Evolutionary conservation across 2,329 filamentous ascomycete genomes (phyloP).

Genomic region (Fusarium liriodendri): DNA sequence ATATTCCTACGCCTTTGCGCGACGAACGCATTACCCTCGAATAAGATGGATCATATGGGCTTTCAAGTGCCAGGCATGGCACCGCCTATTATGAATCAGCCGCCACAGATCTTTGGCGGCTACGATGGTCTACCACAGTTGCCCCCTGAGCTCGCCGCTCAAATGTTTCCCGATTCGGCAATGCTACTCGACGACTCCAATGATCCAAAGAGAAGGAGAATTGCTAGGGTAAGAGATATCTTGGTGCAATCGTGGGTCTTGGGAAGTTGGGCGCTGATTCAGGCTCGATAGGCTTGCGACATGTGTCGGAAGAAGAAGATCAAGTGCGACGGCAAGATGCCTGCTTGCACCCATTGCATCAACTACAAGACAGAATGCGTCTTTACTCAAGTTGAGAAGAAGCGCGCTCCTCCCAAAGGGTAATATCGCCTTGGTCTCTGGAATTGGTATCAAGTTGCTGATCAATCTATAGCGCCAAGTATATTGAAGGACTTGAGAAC

Average conservation of each 20-base stretch:
- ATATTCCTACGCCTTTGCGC: neutral
- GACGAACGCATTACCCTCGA: neutral
- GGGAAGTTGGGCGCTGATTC: slow-evolving; percentile 26
- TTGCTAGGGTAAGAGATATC: slow-evolving; percentile 76
- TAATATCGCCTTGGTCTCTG: slow-evolving; percentile 55
- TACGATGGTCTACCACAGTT: slow-evolving; percentile 72
- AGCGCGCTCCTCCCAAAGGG: slow-evolving; percentile 97
- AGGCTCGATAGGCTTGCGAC: slow-evolving; percentile 78
- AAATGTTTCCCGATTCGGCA: slow-evolving; percentile 69
- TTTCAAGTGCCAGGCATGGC: slow-evolving; percentile 70
- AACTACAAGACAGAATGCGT: slow-evolving; percentile 99
- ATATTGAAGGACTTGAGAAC: slow-evolving; percentile 97
- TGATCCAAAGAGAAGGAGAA: slow-evolving; percentile 89
- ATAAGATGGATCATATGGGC: slow-evolving; percentile 59
- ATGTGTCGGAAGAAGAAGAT: slow-evolving; percentile 98
- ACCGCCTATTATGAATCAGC: slow-evolving; percentile 72
- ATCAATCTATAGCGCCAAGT: slow-evolving; percentile 78
- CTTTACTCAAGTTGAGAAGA: slow-evolving; percentile 99
- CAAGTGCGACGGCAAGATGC: slow-evolving; percentile 97
- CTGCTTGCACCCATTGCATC: slow-evolving; percentile 92
- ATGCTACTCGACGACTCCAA: slow-evolving; percentile 73
- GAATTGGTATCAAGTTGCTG: slow-evolving; percentile 18
- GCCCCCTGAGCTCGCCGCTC: slow-evolving; percentile 67
- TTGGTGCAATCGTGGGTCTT: neutral
- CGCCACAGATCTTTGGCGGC: slow-evolving; percentile 75